These are phyloP conservation scores for Apocynum venetum DNA, from an alignment of 257 asterid species.

Conservation along the genomic window DNA sequence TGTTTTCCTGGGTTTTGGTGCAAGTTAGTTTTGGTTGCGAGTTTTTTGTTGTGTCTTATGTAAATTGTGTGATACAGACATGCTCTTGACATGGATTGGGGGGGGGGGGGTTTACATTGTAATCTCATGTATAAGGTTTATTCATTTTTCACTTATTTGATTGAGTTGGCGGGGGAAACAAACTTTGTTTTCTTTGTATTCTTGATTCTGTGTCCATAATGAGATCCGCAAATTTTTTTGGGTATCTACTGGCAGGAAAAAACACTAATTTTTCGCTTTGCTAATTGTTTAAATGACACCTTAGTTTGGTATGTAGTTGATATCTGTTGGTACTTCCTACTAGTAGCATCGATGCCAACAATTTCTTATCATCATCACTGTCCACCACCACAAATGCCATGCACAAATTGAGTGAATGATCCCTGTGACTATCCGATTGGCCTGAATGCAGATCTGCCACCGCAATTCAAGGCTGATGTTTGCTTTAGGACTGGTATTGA, in stretches of 20 bases:
- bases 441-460: background rate
- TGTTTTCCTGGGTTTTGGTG: slow-evolving; percentile 9
- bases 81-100: background rate
- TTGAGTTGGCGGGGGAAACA: slow-evolving; percentile 16
- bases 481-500: background rate
- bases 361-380: background rate
- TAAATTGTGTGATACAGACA: slow-evolving; percentile 12
- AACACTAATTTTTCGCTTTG: no score
- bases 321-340: background rate
- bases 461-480: background rate
- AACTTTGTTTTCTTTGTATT: background rate
- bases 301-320: background rate
- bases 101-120: slow-evolving; percentile 9
- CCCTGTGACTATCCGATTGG: background rate
- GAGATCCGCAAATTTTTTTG: slow-evolving; percentile 10
- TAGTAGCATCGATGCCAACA: background rate
- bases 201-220: background rate
- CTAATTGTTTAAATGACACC: background rate
- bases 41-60: slow-evolving; percentile 26
- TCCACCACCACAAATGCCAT: background rate
- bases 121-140: slow-evolving; percentile 18
- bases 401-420: background rate
- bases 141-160: slow-evolving; percentile 6
- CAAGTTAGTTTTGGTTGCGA: slow-evolving; percentile 27
- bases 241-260: no score